Evolutionary conservation across 139 green algal genomes (phyloP), one percentile per base, ranked within the genome.

Genomic region (Chlorella sp.): DNA sequence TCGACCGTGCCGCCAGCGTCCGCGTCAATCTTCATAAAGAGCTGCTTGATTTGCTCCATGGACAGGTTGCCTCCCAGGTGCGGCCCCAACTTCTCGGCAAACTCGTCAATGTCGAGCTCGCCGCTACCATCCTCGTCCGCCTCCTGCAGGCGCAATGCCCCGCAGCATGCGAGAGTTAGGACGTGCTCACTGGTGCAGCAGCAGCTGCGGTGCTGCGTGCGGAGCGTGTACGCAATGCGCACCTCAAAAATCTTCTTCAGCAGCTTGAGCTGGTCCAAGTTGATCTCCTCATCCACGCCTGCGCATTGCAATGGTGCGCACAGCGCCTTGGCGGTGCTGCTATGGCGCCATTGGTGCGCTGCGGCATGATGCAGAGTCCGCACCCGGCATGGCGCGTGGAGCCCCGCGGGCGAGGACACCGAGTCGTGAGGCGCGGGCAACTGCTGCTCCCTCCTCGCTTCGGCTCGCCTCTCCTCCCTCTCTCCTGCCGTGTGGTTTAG

Each of bases 21-120:
- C 30, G 90, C 90, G 76, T 96, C 90, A 64, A 96, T 96, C 71
- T 93, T 93, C 83, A 96, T 90, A 66, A 96, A 96, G 42, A 94
- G 83, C 76, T 96, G 89, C 20, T 68, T 77, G 23, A 93, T 82
- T 67, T 88, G 73, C 23, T 35, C 69, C 17, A 66, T 67, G 35
- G 74, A 77, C 6, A 85, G 78, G 61, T 82, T 72, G 29, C 72
- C 62, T 6, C 74, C 74, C 61, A 80, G 33, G 36, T 80, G 74
- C 2, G 90, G 90, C 2, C 87, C 88, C 71, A 95, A 75, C 77
- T 93, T 90, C 65, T 91, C 83, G 30, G 67, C 80, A 65, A 95
- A 95, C 81, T 93, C 86, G 29, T 91, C 82, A 27, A 92, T 91
- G 62, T 93, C 88, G 62, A 95, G 82, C 77, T 95, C 90, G 5